Evolutionary conservation across 306 rosid genomes (phyloP).

Genomic region (Oxytropis ochrocephala): DNA sequence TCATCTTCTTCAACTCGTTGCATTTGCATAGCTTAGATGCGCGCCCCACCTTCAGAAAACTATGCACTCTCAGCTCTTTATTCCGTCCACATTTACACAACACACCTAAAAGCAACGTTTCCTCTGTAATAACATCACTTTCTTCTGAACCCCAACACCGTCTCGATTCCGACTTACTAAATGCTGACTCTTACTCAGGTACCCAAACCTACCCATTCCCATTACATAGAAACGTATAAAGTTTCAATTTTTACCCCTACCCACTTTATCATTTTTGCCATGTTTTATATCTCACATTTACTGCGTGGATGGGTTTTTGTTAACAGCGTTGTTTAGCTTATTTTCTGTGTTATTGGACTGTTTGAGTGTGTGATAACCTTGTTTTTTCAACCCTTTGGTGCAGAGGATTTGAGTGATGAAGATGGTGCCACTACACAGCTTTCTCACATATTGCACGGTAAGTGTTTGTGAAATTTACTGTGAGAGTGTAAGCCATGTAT

Average conservation of each 20-base stretch:
- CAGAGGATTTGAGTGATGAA: conserved; percentile 32
- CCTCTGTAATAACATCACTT: background rate
- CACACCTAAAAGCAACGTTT: background rate
- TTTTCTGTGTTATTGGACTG: background rate
- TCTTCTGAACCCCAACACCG: background rate
- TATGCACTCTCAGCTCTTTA: conserved; percentile 26
- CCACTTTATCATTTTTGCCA: conserved; percentile 1
- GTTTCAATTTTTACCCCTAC: conserved; percentile 15
- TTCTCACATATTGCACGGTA: conserved; percentile 40
- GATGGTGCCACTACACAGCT: background rate
- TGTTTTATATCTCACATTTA: background rate
- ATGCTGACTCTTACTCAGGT: background rate
- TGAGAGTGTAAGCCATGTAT: conserved; percentile 7
- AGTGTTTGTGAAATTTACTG: conserved; percentile 33
- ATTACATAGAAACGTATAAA: background rate
- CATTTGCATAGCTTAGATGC: conserved; percentile 19
- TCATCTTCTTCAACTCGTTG: background rate
- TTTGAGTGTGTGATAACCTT: conserved; percentile 5
- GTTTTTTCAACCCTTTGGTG: conserved; percentile 28
- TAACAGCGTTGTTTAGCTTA: background rate
- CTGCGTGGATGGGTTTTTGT: background rate
- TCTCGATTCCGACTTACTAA: background rate
- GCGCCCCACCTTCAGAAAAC: conserved; percentile 18
- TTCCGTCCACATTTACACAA: background rate
- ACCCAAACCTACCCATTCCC: background rate